Conservation (phyloP, 768 basidiomycete genomes). For the Leucosporidium yakuticum region DNA sequence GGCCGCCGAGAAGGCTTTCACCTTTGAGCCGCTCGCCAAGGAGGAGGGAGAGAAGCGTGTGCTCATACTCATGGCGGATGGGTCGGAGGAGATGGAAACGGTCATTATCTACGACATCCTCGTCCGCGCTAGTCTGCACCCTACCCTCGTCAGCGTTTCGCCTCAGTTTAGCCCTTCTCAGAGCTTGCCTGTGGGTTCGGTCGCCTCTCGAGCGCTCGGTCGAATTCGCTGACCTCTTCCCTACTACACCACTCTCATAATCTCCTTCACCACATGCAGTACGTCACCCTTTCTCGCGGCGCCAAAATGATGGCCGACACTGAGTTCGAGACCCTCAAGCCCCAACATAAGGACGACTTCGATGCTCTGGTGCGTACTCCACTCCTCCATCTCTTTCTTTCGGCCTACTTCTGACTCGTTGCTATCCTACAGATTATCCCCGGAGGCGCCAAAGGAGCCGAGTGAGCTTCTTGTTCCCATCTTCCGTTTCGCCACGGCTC, state of each 20-base stretch:
- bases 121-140: slow-evolving; percentile 25
- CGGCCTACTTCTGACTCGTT: neutral
- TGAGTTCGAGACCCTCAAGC: slow-evolving; percentile 18
- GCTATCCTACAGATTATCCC: slow-evolving; percentile 9
- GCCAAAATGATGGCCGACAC: slow-evolving; percentile 31
- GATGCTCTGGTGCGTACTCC: slow-evolving; percentile 20
- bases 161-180: slow-evolving; percentile 25
- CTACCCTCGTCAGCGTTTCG: slow-evolving; percentile 23
- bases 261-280: neutral
- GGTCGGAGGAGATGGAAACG: slow-evolving; percentile 29
- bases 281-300: slow-evolving; percentile 33
- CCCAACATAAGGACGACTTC: slow-evolving; percentile 25
- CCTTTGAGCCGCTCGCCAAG: slow-evolving; percentile 25
- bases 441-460: slow-evolving; percentile 33
- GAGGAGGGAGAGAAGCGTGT: slow-evolving; percentile 24
- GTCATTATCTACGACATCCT: slow-evolving; percentile 22
- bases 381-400: neutral
- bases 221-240: neutral
- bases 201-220: neutral
- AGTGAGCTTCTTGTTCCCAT: slow-evolving; percentile 3
- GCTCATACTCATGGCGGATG: slow-evolving; percentile 30
- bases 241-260: neutral
- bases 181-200: slow-evolving; percentile 14
- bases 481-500: too few relatives aligned
- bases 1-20: slow-evolving; percentile 8